These are phyloP conservation scores for Colletotrichum spinosum DNA, from an alignment of 2,329 filamentous ascomycete species.

Conservation along the genomic window DNA sequence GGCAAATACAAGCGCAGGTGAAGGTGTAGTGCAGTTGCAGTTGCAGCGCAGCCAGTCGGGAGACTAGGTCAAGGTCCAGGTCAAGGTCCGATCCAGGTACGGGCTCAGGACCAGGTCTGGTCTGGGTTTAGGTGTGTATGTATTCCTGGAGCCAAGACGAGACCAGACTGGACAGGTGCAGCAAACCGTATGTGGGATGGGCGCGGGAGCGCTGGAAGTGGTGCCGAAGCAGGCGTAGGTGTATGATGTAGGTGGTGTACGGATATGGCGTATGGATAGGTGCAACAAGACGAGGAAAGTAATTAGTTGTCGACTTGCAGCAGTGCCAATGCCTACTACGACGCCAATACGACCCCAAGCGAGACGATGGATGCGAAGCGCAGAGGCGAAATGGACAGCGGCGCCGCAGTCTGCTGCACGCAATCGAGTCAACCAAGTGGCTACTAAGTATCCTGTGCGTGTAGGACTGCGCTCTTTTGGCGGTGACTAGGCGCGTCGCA, in stretches of 20 bases:
- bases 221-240: not conserved
- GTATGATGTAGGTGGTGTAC: constrained; percentile 8
- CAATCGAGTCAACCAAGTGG: constrained; percentile 12
- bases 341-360: constrained; percentile 16
- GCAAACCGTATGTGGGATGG: too few species aligned
- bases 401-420: too few species aligned
- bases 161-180: too few species aligned
- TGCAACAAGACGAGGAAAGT: not conserved
- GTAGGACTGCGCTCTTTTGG: too few species aligned
- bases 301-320: not conserved
- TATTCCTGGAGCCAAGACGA: too few species aligned
- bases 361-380: not conserved
- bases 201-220: too few species aligned
- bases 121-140: too few species aligned
- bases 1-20: too few species aligned
- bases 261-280: not conserved
- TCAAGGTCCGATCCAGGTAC: constrained; percentile 5
- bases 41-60: not conserved
- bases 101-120: not conserved
- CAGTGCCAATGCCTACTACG: not conserved
- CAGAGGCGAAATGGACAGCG: too few species aligned
- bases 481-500: constrained; percentile 26
- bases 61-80: not conserved
- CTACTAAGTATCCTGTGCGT: too few species aligned
- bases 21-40: not conserved